Conservation (phyloP, 164 flowering plant genomes). For the Tinospora cordifolia region DNA sequence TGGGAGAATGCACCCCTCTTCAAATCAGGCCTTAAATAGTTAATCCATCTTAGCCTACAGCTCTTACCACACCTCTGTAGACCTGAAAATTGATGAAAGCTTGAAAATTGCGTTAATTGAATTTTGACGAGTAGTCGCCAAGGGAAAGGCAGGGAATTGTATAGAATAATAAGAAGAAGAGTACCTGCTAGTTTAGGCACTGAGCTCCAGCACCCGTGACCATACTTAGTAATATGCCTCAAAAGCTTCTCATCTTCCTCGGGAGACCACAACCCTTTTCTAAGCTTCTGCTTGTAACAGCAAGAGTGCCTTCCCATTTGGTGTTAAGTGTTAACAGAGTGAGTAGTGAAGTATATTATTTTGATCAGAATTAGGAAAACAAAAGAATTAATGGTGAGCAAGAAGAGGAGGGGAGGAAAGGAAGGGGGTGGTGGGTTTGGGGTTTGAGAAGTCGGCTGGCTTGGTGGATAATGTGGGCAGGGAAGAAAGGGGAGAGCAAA, state of each 20-base stretch:
- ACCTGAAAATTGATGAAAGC: constrained; percentile 29
- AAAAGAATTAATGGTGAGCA: background rate
- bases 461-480: constrained; percentile 4
- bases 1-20: constrained; percentile 77
- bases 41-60: constrained; percentile 83
- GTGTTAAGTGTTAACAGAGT: background rate
- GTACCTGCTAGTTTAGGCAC: constrained; percentile 85
- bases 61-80: constrained; percentile 85
- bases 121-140: too few relatives aligned
- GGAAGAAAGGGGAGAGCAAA: constrained; percentile 17
- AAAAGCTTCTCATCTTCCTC: constrained; percentile 91
- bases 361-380: background rate
- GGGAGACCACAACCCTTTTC: constrained; percentile 94
- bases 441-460: constrained; percentile 3
- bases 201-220: constrained; percentile 97
- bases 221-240: constrained; percentile 63
- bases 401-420: constrained; percentile 8
- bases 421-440: background rate
- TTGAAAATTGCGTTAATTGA: background rate
- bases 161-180: background rate
- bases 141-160: background rate
- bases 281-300: constrained; percentile 86
- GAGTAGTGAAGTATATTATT: background rate
- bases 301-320: constrained; percentile 89
- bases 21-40: constrained; percentile 81